Evolutionary conservation across 345 rosid species (phyloP), one percentile per base, ranked within the genome.

Genomic region (Limnanthes douglasii): DNA sequence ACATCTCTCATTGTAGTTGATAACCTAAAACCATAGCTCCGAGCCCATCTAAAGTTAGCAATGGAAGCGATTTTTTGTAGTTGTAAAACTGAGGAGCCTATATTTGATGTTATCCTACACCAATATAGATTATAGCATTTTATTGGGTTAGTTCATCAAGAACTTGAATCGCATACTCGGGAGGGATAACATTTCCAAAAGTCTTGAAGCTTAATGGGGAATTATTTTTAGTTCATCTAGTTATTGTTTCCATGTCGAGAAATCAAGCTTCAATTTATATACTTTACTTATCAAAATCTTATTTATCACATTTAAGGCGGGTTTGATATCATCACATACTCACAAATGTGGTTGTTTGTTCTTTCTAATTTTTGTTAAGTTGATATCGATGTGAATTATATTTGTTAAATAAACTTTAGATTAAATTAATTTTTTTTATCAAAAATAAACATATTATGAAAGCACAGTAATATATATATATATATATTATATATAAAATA

Each of bases 61-160:
- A 90, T 45, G 80, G 96, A 18, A 80, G 78, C 10, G 99, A 83
- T 39, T 57, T 85, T 45, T 57, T 70, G 50, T 81, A 92, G 54
- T 78, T 92, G 72, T 92, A 92, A 54, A 75, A 85, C 47, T 92
- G 99, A n/a, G 99, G 94, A 12, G 99, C 94, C 96, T 93, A 92
- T 96, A 92, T 92, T 37, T 92, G 96, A 68, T 92, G 99, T 41
- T 92, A 96, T 8, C 96, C 99, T 11, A 85, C 96, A 41, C 99
- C 94, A 2, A 96, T 92, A 29, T 90, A 77, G 9, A 92, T 41
- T 32, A 92, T 85, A 0, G 96, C 99, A 24, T 81, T 65, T 31
- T 96, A 88, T 5, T 51, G 43, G 0, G 99, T 85, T 49, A 92
- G 51, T 55, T 85, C 96, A 44, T 81, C 93, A 15, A 92, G 96